Percentiles rank a stretch among this genome's conserved stretches.
These are phyloP conservation scores for Starmerella floricola DNA, from an alignment of 805 yeast genomes.

Conservation along the genomic window DNA sequence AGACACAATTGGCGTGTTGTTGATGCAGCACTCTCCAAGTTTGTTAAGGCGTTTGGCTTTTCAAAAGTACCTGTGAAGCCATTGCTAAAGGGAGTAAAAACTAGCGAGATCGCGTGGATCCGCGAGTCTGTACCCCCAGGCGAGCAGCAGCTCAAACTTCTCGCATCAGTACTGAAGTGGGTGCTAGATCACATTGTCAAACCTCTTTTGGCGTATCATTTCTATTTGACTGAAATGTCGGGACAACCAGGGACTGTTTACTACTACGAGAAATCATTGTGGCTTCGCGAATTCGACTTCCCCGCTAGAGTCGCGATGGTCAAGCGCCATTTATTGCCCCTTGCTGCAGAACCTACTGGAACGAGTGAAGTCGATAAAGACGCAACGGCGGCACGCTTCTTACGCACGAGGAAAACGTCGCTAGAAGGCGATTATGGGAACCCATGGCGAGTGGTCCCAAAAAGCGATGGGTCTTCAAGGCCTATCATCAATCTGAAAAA, in stretches of 20 bases:
- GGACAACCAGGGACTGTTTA: constrained; percentile 11
- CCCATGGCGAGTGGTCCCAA: constrained; percentile 25
- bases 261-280: constrained; percentile 10
- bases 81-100: constrained; percentile 30
- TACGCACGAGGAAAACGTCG: no score
- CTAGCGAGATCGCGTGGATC: constrained; percentile 24
- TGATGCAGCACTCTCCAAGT: neutral
- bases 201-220: constrained; percentile 40
- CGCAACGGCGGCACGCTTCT: no score
- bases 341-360: no score
- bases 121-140: no score
- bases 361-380: no score
- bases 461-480: constrained; percentile 14
- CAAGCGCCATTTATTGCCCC: no score
- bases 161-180: constrained; percentile 44
- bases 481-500: constrained; percentile 18
- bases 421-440: no score
- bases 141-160: no score
- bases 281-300: constrained; percentile 33
- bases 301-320: constrained; percentile 27
- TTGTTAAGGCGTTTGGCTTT: constrained; percentile 5
- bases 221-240: constrained; percentile 52
- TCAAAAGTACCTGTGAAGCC: neutral
- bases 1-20: constrained; percentile 1
- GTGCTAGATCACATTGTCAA: constrained; percentile 38